Base-by-base conservation (phyloP, 192 early-diverging fungal species). In the Gorgonomyces haynaldii region DNA sequence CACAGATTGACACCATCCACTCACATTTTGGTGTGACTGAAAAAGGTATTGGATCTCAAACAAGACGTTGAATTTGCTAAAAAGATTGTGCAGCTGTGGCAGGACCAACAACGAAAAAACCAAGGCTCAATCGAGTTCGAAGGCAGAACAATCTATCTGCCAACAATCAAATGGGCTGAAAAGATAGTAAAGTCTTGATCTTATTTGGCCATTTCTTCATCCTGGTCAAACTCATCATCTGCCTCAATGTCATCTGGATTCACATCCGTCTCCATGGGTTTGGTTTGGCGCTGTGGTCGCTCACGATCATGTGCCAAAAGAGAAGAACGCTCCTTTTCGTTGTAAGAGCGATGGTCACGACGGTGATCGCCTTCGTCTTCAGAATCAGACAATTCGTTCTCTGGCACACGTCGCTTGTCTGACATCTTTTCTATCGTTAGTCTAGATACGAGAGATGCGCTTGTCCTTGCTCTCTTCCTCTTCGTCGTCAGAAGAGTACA, bases 301-400 rank as follows among this genome's bases (percentile, higher is more conserved):
- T n/a, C n/a, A 34, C 32, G 32, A n/a, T 34, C 32, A n/a, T 34
- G n/a, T n/a, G 32, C 8, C 46, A 48, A 24, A 38, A 27, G 46
- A 43, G 25, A 43, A n/a, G 1, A 43, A 28, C 16, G 17, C 21
- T 22, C 21, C n/a, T n/a, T 35, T 35, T 58, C 52, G 17, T 30
- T 34, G 45, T 61, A 54, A n/a, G 26, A 52, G 29, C 42, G 37
- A 4, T 53, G 52, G 31, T 66, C 37, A 12, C 58, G 40, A 32
- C 69, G 61, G 8, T 34, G 19, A 31, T 58, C 65, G 15, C 65
- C 60, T 48, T 84, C 82, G 42, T 87, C 84, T 20, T 87, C 84
- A 7, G 81, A 83, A 49, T 89, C 86, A 7, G 79, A 85, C 7
- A 77, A 66, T 59, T 85, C 83, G 36, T 67, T 79, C n/a, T 82